A percentile compares a stretch with the other conserved stretches of the same genome.
These are phyloP conservation scores for Rhodotorula sp. DNA, from an alignment of 1,284 basidiomycete species.

Conservation along the genomic window DNA sequence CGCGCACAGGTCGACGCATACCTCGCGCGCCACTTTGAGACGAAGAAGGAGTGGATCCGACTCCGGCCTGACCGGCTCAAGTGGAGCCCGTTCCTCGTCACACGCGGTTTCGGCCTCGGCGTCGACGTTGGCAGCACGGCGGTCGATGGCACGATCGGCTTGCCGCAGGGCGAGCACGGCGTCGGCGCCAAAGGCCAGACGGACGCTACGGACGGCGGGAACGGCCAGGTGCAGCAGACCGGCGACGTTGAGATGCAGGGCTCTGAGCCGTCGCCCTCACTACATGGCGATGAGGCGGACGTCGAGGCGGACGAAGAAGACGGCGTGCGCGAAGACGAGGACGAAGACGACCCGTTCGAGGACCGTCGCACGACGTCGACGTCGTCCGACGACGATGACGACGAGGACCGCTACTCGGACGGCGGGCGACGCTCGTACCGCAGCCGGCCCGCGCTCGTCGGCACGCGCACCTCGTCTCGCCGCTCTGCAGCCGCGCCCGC, in stretches of 20 bases:
- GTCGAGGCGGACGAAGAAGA: conserved; percentile 2
- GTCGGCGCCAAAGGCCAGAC: background rate
- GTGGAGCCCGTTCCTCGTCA: conserved; percentile 89
- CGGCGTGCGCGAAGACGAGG: background rate
- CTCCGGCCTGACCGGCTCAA: conserved; percentile 84
- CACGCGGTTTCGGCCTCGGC: conserved; percentile 53
- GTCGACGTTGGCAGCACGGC: conserved; percentile 34
- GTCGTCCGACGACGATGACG: conserved; percentile 11
- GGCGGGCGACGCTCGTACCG: background rate
- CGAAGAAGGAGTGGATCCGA: conserved; percentile 71
- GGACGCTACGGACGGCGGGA: background rate
- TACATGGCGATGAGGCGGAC: background rate
- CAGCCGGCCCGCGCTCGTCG: background rate
- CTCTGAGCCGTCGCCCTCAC: no score
- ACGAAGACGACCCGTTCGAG: conserved; percentile 5
- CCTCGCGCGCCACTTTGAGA: conserved; percentile 66
- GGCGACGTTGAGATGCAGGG: background rate
- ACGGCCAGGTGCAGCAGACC: background rate
- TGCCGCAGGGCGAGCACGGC: background rate
- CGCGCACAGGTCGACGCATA: conserved; percentile 67
- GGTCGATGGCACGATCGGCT: conserved; percentile 14
- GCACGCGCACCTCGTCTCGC: background rate
- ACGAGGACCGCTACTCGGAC: conserved; percentile 14
- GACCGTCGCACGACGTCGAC: background rate
- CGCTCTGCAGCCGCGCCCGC: background rate